phyloP scores from a whole-genome alignment of 177 flowering plant genomes.

The Vitis hybrid region DNA sequence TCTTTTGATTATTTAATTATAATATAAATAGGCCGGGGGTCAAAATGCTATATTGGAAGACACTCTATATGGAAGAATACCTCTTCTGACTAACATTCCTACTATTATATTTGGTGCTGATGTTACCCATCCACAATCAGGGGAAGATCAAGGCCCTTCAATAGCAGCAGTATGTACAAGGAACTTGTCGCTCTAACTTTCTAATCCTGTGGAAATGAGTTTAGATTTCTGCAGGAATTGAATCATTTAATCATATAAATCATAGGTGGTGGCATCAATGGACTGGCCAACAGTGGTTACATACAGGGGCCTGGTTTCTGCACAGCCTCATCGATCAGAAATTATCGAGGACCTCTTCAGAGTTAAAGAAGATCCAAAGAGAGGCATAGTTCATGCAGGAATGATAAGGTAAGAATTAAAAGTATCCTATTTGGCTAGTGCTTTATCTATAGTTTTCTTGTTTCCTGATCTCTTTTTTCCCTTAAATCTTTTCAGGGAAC shows the following conservation, averaged over 20 bases:
- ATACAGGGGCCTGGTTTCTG: constrained; percentile 41
- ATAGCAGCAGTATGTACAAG: constrained; percentile 73
- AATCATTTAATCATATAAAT: not conserved
- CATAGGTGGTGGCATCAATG: constrained; percentile 54
- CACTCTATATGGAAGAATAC: constrained; percentile 45
- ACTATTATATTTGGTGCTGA: constrained; percentile 95
- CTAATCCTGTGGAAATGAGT: not conserved
- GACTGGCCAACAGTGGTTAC: constrained; percentile 52
- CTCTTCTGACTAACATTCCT: constrained; percentile 51
- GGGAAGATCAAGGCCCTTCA: constrained; percentile 86
- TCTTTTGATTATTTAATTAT: not conserved
- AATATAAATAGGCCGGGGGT: constrained; percentile 63
- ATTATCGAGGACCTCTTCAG: constrained; percentile 68
- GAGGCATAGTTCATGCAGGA: constrained; percentile 47
- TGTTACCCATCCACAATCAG: constrained; percentile 85
- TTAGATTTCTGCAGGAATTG: not conserved
- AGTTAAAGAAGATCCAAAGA: constrained; percentile 34
- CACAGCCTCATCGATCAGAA: constrained; percentile 54
- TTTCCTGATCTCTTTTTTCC: not conserved
- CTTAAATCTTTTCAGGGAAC: constrained; percentile 49
- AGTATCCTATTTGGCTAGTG: not conserved
- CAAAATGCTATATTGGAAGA: constrained; percentile 56
- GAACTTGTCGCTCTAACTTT: not conserved
- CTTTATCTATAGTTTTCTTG: not conserved
- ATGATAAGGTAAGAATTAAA: constrained; percentile 55